Evolutionary conservation across 371 early-diverging fungal species (phyloP).

Genomic region (Mortierella sp.): DNA sequence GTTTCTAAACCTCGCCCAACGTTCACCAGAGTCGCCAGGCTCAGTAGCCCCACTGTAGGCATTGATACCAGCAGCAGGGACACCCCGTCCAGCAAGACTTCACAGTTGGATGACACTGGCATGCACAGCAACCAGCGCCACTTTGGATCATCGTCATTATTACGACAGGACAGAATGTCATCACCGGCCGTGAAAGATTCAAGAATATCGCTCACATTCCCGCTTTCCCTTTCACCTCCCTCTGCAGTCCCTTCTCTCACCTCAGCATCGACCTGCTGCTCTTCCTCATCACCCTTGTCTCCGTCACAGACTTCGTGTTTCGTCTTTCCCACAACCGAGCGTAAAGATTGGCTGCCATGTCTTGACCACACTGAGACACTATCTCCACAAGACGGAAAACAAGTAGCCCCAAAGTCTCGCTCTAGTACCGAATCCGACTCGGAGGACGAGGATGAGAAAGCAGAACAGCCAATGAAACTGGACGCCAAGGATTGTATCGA

Average conservation of each 20-base stretch:
- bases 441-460: neutral
- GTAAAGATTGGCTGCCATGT: constrained; percentile 15
- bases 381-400: neutral
- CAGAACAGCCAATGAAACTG: neutral
- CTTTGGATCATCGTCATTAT: constrained; percentile 1
- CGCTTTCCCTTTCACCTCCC: constrained; percentile 17
- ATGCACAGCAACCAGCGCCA: neutral
- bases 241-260: constrained; percentile 25
- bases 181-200: neutral
- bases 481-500: neutral
- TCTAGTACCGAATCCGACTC: neutral
- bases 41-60: neutral
- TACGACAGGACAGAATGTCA: constrained; percentile 3
- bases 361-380: neutral
- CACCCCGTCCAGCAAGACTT: neutral
- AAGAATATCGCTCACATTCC: constrained; percentile 10
- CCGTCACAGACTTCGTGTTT: constrained; percentile 11
- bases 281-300: constrained; percentile 15
- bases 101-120: constrained; percentile 7
- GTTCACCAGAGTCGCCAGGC: constrained; percentile 28
- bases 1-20: constrained; percentile 18
- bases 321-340: constrained; percentile 12
- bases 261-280: constrained; percentile 11
- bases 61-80: neutral
- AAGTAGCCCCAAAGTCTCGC: neutral